A percentile compares a stretch with the other conserved stretches of the same genome.
phyloP scores from a whole-genome alignment of 805 yeast species.

The Candida palmyrensis region DNA sequence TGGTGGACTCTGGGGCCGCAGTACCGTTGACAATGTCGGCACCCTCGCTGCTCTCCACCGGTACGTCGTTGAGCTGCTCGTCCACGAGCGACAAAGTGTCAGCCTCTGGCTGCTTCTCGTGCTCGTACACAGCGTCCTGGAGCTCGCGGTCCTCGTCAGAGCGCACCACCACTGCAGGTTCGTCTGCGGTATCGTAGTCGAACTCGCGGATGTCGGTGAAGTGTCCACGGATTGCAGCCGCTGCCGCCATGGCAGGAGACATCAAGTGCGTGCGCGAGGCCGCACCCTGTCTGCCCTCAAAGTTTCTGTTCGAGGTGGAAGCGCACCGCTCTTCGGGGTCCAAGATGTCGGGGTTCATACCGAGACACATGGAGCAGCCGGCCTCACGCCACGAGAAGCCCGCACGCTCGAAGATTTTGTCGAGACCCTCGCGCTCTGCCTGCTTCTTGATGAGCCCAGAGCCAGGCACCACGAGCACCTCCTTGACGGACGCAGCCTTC shows the following conservation, averaged over 20 bases:
- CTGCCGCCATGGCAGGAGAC: slow-evolving; percentile 99
- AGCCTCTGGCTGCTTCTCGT: slow-evolving; percentile 60
- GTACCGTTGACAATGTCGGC: slow-evolving; percentile 38
- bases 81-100: slow-evolving; percentile 48
- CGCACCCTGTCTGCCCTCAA: slow-evolving; percentile 99
- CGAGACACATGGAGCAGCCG: slow-evolving; percentile 99
- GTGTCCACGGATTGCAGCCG: slow-evolving; percentile 91
- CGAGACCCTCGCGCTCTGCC: slow-evolving; percentile 94
- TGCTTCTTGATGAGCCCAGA: slow-evolving; percentile 91
- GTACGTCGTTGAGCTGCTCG: slow-evolving; percentile 62
- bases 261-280: slow-evolving; percentile 91
- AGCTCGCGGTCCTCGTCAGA: slow-evolving; percentile 46
- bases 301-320: slow-evolving; percentile 96
- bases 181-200: slow-evolving; percentile 52
- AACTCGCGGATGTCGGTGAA: slow-evolving; percentile 87
- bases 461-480: slow-evolving; percentile 94
- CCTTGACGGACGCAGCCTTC: slow-evolving; percentile 74
- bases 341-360: slow-evolving; percentile 98
- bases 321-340: slow-evolving; percentile 97
- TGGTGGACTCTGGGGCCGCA: slow-evolving; percentile 25
- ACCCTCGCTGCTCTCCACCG: too few species aligned
- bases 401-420: slow-evolving; percentile 83
- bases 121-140: slow-evolving; percentile 67
- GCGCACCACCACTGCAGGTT: slow-evolving; percentile 52
- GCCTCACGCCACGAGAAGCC: slow-evolving; percentile 99